These are phyloP conservation scores for Solidago caesia DNA, from an alignment of 129 eudicot species.

Conservation along the genomic window DNA sequence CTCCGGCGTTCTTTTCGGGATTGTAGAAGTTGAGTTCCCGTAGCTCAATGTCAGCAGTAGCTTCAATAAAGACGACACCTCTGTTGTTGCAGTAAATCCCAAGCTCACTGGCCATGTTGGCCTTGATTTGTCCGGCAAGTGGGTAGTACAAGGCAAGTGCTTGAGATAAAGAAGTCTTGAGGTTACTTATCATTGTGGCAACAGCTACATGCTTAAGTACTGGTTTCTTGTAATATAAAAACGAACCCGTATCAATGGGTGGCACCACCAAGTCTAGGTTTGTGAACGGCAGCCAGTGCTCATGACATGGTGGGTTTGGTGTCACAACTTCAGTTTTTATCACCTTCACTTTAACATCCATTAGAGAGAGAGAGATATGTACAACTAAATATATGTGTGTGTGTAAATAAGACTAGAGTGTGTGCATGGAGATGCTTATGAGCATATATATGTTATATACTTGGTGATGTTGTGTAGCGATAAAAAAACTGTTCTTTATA, in stretches of 20 bases:
- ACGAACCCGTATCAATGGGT: slow-evolving; percentile 28
- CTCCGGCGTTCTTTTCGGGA: slow-evolving; percentile 39
- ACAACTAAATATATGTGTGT: no score
- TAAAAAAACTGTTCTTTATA: no score
- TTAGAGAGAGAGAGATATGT: neutral
- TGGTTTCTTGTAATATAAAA: slow-evolving; percentile 30
- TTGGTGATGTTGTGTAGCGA: no score
- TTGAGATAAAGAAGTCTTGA: slow-evolving; percentile 30
- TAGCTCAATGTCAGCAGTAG: slow-evolving; percentile 38
- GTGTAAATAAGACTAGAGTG: no score
- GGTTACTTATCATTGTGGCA: slow-evolving; percentile 8
- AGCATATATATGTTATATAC: no score
- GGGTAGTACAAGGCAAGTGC: slow-evolving; percentile 39
- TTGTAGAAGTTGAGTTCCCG: slow-evolving; percentile 42
- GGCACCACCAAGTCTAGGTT: slow-evolving; percentile 33
- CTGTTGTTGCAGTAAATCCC: slow-evolving; percentile 44
- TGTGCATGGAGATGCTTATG: no score
- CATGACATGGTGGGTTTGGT: slow-evolving; percentile 23
- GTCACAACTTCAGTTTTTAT: slow-evolving; percentile 24
- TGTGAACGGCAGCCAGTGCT: slow-evolving; percentile 28
- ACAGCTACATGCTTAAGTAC: neutral
- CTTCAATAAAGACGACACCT: slow-evolving; percentile 52
- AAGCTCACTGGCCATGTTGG: slow-evolving; percentile 38
- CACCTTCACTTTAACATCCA: slow-evolving; percentile 27
- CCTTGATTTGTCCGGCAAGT: slow-evolving; percentile 40